These are phyloP conservation scores for Rosa persica DNA, from an alignment of 306 rosid species.

Conservation along the genomic window DNA sequence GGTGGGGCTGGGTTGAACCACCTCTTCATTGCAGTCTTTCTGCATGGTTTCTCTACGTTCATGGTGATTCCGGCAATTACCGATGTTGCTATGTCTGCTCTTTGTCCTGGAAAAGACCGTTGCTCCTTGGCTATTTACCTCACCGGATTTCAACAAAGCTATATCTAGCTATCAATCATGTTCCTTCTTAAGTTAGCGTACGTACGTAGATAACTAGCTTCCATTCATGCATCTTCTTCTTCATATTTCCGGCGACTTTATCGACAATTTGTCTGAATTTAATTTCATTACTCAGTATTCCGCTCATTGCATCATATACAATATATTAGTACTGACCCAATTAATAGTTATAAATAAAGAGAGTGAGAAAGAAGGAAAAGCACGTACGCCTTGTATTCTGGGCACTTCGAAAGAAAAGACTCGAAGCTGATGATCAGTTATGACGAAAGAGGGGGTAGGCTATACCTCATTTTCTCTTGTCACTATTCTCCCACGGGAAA, in stretches of 20 bases:
- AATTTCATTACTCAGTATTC: too few species aligned
- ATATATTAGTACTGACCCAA: too few species aligned
- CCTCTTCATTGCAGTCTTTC: not conserved
- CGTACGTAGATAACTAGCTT: not conserved
- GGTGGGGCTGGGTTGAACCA: not conserved
- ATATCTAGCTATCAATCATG: not conserved
- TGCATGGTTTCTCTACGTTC: constrained; percentile 5
- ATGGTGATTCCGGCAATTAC: constrained; percentile 11
- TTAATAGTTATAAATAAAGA: too few species aligned
- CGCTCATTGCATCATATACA: too few species aligned
- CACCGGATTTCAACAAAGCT: constrained; percentile 16
- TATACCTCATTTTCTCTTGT: not conserved
- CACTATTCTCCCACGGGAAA: not conserved
- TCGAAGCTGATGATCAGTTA: not conserved
- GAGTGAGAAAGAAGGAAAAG: too few species aligned
- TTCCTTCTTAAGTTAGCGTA: not conserved
- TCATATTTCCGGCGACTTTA: not conserved
- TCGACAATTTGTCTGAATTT: too few species aligned
- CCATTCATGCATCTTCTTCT: not conserved
- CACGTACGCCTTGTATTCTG: too few species aligned
- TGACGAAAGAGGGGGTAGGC: not conserved
- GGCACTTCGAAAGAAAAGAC: too few species aligned
- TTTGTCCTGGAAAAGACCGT: not conserved
- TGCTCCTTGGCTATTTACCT: constrained; percentile 15
- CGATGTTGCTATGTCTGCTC: not conserved